Evolutionary conservation across 192 early-diverging fungal genomes (phyloP).

Genomic region (Oehlia diaphana): DNA sequence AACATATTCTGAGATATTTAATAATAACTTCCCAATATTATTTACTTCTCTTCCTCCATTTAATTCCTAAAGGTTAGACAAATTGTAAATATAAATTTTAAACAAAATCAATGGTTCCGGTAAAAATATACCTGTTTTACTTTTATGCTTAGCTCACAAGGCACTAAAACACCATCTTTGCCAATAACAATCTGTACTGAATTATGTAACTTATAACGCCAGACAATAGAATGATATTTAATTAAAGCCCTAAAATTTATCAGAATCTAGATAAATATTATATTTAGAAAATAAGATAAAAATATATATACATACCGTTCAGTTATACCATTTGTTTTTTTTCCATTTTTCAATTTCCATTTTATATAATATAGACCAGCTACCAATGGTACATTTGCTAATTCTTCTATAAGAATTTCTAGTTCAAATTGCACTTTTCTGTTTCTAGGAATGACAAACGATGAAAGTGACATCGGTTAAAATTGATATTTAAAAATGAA

Average conservation of each 20-base stretch:
- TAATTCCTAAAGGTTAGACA: constrained; percentile 45
- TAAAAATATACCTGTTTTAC: constrained; percentile 64
- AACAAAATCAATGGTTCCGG: background rate
- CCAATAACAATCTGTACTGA: constrained; percentile 66
- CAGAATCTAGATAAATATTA: constrained; percentile 9
- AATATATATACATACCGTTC: constrained; percentile 32
- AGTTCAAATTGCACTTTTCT: constrained; percentile 70
- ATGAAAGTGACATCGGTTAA: constrained; percentile 46
- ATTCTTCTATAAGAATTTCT: constrained; percentile 65
- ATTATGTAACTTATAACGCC: constrained; percentile 57
- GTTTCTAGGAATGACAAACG: constrained; percentile 69
- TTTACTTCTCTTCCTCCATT: constrained; percentile 61
- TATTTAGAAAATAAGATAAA: background rate
- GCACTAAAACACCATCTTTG: constrained; percentile 68
- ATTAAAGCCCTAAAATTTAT: constrained; percentile 43
- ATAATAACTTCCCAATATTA: constrained; percentile 62
- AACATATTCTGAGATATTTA: constrained; percentile 82
- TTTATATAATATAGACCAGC: constrained; percentile 78
- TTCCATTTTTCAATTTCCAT: constrained; percentile 65
- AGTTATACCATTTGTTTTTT: constrained; percentile 37
- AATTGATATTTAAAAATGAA: background rate
- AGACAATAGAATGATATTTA: constrained; percentile 59
- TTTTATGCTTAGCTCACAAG: constrained; percentile 71
- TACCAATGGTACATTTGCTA: constrained; percentile 81
- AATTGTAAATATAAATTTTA: constrained; percentile 39